Percentiles rank a stretch among this genome's conserved stretches.
Conservation (phyloP, 2,329 filamentous ascomycete species). For the Ophiocordyceps camponoti-rufipedis region DNA sequence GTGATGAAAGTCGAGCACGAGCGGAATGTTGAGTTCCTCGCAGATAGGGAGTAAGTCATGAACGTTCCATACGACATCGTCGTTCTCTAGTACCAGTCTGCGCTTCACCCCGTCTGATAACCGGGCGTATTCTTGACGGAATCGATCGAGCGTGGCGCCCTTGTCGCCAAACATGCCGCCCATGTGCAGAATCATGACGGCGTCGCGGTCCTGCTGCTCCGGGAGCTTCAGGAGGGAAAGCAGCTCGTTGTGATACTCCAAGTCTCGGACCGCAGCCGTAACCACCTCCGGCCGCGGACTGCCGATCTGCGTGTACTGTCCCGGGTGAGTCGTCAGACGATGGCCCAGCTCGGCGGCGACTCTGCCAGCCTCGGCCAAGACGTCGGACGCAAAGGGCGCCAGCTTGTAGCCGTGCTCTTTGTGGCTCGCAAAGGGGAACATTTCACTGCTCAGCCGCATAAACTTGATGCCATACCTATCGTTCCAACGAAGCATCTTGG, state of each 20-base stretch:
- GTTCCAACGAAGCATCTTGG: conserved; percentile 83
- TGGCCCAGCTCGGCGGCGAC: conserved; percentile 66
- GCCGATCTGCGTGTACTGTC: conserved; percentile 82
- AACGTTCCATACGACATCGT: conserved; percentile 84
- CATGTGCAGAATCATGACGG: conserved; percentile 89
- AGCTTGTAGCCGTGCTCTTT: conserved; percentile 72
- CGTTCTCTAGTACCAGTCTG: conserved; percentile 79
- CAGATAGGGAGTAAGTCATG: conserved; percentile 82
- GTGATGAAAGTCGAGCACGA: conserved; percentile 87
- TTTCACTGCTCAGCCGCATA: conserved; percentile 80
- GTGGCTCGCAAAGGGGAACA: conserved; percentile 94
- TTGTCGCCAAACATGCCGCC: conserved; percentile 86
- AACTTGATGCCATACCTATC: conserved; percentile 84
- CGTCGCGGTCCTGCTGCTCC: conserved; percentile 62
- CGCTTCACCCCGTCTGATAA: conserved; percentile 56
- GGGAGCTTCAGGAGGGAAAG: conserved; percentile 60
- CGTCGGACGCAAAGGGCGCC: conserved; percentile 63
- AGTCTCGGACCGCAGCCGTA: conserved; percentile 56
- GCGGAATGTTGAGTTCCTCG: conserved; percentile 81
- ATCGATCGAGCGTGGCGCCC: conserved; percentile 56
- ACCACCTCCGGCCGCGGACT: conserved; percentile 67
- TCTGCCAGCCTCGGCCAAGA: conserved; percentile 56
- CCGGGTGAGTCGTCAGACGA: conserved; percentile 76
- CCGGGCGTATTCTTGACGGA: conserved; percentile 52
- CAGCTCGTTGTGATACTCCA: conserved; percentile 80